A percentile compares a stretch with the other conserved stretches of the same genome.
phyloP scores from a whole-genome alignment of 345 rosid genomes.

The Pistacia atlantica region DNA sequence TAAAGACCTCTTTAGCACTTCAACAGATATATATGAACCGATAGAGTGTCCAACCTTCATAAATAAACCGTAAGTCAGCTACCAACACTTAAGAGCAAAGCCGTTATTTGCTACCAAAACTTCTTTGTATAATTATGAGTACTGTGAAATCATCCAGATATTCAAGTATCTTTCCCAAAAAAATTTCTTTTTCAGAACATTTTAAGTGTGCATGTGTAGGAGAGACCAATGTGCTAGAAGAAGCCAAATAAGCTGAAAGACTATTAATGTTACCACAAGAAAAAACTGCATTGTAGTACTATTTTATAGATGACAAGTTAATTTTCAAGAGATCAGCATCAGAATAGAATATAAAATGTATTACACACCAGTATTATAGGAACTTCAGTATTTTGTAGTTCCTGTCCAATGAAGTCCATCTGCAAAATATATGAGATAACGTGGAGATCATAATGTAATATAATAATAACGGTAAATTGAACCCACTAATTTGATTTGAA shows the following conservation, averaged over 20 bases:
- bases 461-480: slow-evolving; percentile 14
- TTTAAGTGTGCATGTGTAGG: not conserved
- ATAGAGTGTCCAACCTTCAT: slow-evolving; percentile 87
- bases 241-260: slow-evolving; percentile 5
- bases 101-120: not conserved
- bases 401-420: slow-evolving; percentile 70
- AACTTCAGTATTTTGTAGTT: slow-evolving; percentile 49
- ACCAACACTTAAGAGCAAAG: slow-evolving; percentile 7
- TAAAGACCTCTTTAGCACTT: slow-evolving; percentile 51
- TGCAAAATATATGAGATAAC: slow-evolving; percentile 34
- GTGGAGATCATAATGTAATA: slow-evolving; percentile 3
- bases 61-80: slow-evolving; percentile 23
- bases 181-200: not conserved
- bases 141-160: not conserved
- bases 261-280: not conserved
- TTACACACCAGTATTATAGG: slow-evolving; percentile 68
- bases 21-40: slow-evolving; percentile 72
- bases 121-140: not conserved
- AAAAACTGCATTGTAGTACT: not conserved
- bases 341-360: slow-evolving; percentile 3
- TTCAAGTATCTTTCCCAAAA: slow-evolving; percentile 2
- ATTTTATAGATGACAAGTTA: not conserved
- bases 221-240: not conserved
- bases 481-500: slow-evolving; percentile 9
- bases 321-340: not conserved